Base-by-base conservation (phyloP, 306 rosid genomes). In the Amphicarpaea edgeworthii region DNA sequence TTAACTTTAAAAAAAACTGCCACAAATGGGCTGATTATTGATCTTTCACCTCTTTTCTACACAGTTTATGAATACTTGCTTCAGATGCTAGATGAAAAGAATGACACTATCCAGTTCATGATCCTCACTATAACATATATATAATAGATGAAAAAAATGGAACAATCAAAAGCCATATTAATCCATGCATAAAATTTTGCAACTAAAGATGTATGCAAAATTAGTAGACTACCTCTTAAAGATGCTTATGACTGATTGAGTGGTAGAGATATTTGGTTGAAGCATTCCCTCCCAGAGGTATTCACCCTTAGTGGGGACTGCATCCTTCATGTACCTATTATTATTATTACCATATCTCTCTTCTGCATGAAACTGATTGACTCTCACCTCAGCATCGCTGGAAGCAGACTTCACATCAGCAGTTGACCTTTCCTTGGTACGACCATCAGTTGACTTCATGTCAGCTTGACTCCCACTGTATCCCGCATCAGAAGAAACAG, bases 221-320 rank as follows among this genome's bases (percentile, higher is more conserved):
- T 54, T 72, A 58, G 74, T 75, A 82, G 20, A 72, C 76, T 42
- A 92, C 99, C 99, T 92, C 85, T 88, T 89, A 66, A 83, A 96
- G 78, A 88, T 37, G 79, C 91, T 87, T 41, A 89, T 65, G 64
- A 89, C 92, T 26, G 95, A 77, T 7, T 83, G 78, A 66, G 85
- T 87, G 49, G 85, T 81, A 1, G 93, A 90, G 69, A 89, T 66
- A 78, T 82, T 95, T 21, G 85, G 66, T 76, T 90, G 98, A 66
- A 96, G 93, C 79, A 81, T 75, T 74, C 99, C 99, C 67, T 83
- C 92, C 99, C 99, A 96, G 10, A 91, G 45, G 72, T 24, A 72
- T 68, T 92, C 97, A 40, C 87, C 85, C 81, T 75, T 79, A 47
- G 81, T 6, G 8, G 51, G 78, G 28, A 68, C 71, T 20, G 81